Base-by-base conservation (phyloP, 192 early-diverging fungal species). In the Thamnidium elegans region DNA sequence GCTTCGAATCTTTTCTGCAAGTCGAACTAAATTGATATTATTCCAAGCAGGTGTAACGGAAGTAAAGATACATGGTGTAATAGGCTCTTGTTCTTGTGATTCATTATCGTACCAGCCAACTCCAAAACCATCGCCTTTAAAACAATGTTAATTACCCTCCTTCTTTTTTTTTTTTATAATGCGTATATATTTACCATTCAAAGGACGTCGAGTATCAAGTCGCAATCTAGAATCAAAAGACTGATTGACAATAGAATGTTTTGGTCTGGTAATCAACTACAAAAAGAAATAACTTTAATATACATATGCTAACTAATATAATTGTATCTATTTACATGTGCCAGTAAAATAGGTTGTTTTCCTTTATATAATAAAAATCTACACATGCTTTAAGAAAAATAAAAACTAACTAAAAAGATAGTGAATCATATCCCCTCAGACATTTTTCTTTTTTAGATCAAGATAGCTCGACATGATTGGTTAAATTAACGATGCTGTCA, bases 21-120 rank as follows among this genome's bases (percentile, higher is more conserved):
- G 74, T 44, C 90, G 80, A 69, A 85, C 79, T 45, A 92, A 71
- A 47, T 92, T 92, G 61, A 78, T 66, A 71, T 92, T 92, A 76
- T 87, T 88, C 90, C 90, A 92, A 6, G 90, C 90, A 11, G 90
- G 90, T 30, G 88, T 86, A 4, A 89, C 88, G 7, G 89, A 90
- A 7, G 90, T 90, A 66, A 92, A 92, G 55, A 92, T 89, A 74
- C 90, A 92, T 13, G 85, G 85, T 42, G 81, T 79, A 42, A 55
- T 73, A 9, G 61, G 72, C 4, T 69, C 45, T 36, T 81, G 75
- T 30, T 70, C 45, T 43, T 82, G 78, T 5, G 81, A 67, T 56
- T 83, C 72, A 44, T 77, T 81, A 66, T 91, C 86, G 72, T 89
- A 86, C 84, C 84, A 86, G 7, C 88, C 90, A 48, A 92, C 85